Percentiles rank a stretch among this genome's conserved stretches.
These are phyloP conservation scores for Novymonas esmeraldas DNA, from an alignment of 208 protist genomes.

Conservation along the genomic window DNA sequence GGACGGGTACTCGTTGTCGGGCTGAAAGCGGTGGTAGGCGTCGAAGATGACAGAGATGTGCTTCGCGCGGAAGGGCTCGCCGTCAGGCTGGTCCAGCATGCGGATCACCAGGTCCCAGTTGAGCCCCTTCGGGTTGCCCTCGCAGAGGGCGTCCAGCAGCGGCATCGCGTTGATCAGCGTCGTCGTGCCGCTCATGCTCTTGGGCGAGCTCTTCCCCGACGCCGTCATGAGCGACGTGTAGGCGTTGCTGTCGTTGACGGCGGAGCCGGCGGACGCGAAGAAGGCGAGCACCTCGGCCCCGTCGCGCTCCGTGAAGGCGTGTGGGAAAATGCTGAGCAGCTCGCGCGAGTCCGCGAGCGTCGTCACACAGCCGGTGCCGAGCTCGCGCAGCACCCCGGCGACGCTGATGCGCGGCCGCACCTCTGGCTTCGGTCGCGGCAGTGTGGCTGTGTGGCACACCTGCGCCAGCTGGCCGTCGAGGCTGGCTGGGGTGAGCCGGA, in stretches of 20 bases:
- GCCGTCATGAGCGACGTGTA: slow-evolving; percentile 79
- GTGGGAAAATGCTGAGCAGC: slow-evolving; percentile 81
- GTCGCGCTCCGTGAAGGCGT: slow-evolving; percentile 73
- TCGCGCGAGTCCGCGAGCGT: slow-evolving; percentile 80
- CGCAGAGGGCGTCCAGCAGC: slow-evolving; percentile 70
- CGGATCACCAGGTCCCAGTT: slow-evolving; percentile 83
- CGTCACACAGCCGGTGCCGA: slow-evolving; percentile 85
- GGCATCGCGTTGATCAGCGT: slow-evolving; percentile 77
- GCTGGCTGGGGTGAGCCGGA: slow-evolving; percentile 37
- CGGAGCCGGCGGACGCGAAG: slow-evolving; percentile 79
- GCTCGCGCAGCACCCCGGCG: slow-evolving; percentile 76
- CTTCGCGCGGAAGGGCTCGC: slow-evolving; percentile 67
- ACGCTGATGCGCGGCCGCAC: slow-evolving; percentile 62
- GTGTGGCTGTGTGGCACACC: slow-evolving; percentile 27
- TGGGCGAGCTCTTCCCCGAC: slow-evolving; percentile 55
- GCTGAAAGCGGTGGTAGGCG: slow-evolving; percentile 84
- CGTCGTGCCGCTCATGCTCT: slow-evolving; percentile 53
- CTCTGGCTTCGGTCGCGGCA: slow-evolving; percentile 28
- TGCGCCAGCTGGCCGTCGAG: slow-evolving; percentile 59
- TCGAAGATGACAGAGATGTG: slow-evolving; percentile 88
- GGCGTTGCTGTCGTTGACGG: slow-evolving; percentile 68
- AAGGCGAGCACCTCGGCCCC: slow-evolving; percentile 87
- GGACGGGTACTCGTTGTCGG: slow-evolving; percentile 69
- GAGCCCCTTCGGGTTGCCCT: slow-evolving; percentile 42
- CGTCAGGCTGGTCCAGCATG: slow-evolving; percentile 69